Evolutionary conservation across 2,329 filamentous ascomycete species (phyloP).

Genomic region (Raffaelea albimanens): DNA sequence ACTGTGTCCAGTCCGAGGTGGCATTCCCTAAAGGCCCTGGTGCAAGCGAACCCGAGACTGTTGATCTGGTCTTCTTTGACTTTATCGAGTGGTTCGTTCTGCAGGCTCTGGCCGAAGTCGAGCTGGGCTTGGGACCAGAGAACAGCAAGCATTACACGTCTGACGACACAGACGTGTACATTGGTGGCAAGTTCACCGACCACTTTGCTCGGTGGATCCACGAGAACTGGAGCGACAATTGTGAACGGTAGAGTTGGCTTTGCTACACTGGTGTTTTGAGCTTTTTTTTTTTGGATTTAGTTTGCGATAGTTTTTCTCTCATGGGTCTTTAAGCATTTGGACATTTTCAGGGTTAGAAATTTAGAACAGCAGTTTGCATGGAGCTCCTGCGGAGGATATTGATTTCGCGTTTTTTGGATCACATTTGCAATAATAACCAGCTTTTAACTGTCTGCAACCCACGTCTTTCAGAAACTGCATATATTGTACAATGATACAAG

Average conservation of each 20-base stretch:
- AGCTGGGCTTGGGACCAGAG: conserved; percentile 31
- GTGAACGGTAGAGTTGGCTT: conserved; percentile 19
- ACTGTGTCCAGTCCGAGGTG: conserved; percentile 66
- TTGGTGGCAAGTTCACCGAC: conserved; percentile 45
- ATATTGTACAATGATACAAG: too few relatives aligned
- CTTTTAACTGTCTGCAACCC: too few relatives aligned
- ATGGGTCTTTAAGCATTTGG: too few relatives aligned
- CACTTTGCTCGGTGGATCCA: conserved; percentile 48
- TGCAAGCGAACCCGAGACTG: conserved; percentile 47
- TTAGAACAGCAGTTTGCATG: too few relatives aligned
- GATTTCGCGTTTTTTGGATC: too few relatives aligned
- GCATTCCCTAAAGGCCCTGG: conserved; percentile 39
- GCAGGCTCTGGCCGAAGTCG: conserved; percentile 45
- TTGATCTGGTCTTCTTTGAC: conserved; percentile 86
- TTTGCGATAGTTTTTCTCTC: background rate
- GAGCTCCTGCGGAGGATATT: too few relatives aligned
- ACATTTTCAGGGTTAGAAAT: too few relatives aligned
- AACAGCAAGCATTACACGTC: conserved; percentile 27
- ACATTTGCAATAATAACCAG: too few relatives aligned
- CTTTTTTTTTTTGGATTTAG: background rate
- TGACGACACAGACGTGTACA: conserved; percentile 40
- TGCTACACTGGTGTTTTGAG: background rate
- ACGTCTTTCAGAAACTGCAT: too few relatives aligned
- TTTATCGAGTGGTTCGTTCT: conserved; percentile 81
- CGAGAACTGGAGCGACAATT: conserved; percentile 46